Evolutionary conservation across 345 rosid species (phyloP).

Genomic region (Physaria fendleri): DNA sequence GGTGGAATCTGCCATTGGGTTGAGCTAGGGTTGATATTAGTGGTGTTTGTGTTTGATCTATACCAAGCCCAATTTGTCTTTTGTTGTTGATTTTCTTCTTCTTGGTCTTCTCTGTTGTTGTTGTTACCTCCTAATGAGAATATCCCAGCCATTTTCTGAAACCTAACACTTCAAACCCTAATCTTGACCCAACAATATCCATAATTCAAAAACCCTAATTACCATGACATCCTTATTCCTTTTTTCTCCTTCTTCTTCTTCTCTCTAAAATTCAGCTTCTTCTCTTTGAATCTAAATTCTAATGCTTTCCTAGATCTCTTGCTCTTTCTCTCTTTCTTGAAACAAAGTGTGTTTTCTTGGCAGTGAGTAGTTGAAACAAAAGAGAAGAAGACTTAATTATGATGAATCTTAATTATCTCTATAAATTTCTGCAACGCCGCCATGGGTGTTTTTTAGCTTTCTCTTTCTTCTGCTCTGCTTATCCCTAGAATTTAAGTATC

Average conservation of each 20-base stretch:
- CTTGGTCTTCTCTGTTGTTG: constrained; percentile 32
- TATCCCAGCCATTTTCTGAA: constrained; percentile 50
- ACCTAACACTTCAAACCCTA: constrained; percentile 39
- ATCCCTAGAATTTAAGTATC: constrained; percentile 36
- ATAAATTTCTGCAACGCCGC: constrained; percentile 67
- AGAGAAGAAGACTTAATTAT: constrained; percentile 3
- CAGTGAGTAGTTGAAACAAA: constrained; percentile 25
- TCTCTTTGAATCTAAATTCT: background rate
- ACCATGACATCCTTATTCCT: constrained; percentile 17
- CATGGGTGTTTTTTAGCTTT: constrained; percentile 35
- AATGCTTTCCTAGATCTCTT: constrained; percentile 6
- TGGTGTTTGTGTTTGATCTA: constrained; percentile 31
- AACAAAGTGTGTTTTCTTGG: constrained; percentile 7
- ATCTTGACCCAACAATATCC: constrained; percentile 27
- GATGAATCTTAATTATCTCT: constrained; percentile 8
- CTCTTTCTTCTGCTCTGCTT: constrained; percentile 40
- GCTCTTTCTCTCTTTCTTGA: constrained; percentile 5
- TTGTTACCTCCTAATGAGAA: constrained; percentile 51
- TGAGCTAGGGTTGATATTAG: constrained; percentile 15
- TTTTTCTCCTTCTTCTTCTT: constrained; percentile 4
- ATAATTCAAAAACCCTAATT: constrained; percentile 33
- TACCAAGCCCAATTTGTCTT: constrained; percentile 51
- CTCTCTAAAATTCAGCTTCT: constrained; percentile 1
- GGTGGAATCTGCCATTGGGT: constrained; percentile 36
- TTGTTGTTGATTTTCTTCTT: constrained; percentile 17